A percentile compares a stretch with the other conserved stretches of the same genome.
Evolutionary conservation across 192 early-diverging fungal species (phyloP).

Genomic region (Gryganskiella cystojenkinii): DNA sequence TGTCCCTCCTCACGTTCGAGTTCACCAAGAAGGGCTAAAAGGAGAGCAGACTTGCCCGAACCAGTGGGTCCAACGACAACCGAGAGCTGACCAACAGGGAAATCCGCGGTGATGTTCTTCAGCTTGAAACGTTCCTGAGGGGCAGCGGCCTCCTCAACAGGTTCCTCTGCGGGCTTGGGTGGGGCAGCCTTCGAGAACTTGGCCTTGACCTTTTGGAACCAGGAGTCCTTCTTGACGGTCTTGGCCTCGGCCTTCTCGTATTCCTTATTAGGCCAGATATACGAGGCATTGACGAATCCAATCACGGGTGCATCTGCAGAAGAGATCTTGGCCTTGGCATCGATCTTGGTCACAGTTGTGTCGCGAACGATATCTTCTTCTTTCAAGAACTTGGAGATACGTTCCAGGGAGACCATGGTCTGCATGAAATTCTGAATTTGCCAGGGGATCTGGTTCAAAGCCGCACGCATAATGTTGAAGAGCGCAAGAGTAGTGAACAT

Average conservation of each 20-base stretch:
- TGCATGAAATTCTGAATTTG: too few relatives aligned
- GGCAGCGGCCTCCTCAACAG: constrained; percentile 19
- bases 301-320: constrained; percentile 32
- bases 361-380: not conserved
- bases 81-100: constrained; percentile 78
- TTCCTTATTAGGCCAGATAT: constrained; percentile 60
- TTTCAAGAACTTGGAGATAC: too few relatives aligned
- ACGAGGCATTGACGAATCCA: constrained; percentile 72
- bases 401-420: too few relatives aligned
- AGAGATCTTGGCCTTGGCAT: not conserved
- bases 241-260: constrained; percentile 4
- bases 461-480: constrained; percentile 68
- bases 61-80: constrained; percentile 90
- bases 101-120: constrained; percentile 69
- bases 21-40: constrained; percentile 87
- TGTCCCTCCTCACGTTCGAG: constrained; percentile 62
- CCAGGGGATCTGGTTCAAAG: constrained; percentile 67
- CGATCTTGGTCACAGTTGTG: not conserved
- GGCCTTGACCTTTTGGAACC: constrained; percentile 17
- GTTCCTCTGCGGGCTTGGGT: constrained; percentile 9
- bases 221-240: constrained; percentile 26
- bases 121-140: constrained; percentile 63
- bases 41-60: constrained; percentile 86
- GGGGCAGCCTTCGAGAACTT: constrained; percentile 20
- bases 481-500: constrained; percentile 74